Base-by-base conservation (phyloP, 768 basidiomycete species). In the Ephemerocybe angulata region DNA sequence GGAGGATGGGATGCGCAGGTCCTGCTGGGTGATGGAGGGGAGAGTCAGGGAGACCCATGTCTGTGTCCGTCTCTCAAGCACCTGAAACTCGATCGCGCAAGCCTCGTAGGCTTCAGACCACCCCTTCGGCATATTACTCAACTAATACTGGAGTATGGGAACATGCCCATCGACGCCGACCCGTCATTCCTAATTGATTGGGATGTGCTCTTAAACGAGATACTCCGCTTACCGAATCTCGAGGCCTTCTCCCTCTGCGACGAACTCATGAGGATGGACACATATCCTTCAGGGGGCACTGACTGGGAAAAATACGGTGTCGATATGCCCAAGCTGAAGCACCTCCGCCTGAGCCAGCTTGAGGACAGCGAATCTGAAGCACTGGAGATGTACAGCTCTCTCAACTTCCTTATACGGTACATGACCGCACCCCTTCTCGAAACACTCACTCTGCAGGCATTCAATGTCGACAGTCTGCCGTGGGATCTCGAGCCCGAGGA, bases 161-260 rank as follows among this genome's bases (percentile, higher is more conserved):
- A 8, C 33, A 35, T 17, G 10, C 8, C 33, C 17, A 8, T 35
- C 17, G 17, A 35, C 17, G 46, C 12, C 21, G 42, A 21, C 24
- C 8, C 19, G 19, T 6, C n/a, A 6, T 48, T 48, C 27, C 21
- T 15, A 15, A 48, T 48, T 4, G 46, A 30, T 13, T 48, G 46
- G 46, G 27, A 17, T 7, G 46, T 28, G 4, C 28, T 48, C 24
- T 4, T 48, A 17, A 48, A 30, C 46, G 25, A 46, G 11, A 15
- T 48, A 2, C 27, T 48, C 15, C 46, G 46, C 1, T 48, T 28
- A 30, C 46, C 46, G 15, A 11, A 28, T 15, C 46, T 48, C 28
- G 46, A 48, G 30, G 12, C 46, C 46, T 15, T 48, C 27, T 48
- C 46, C 3, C 46, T 48, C 12, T 48, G 46, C 46, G 46, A 48